Base-by-base conservation (phyloP, 306 rosid species). In the Betula pendula region DNA sequence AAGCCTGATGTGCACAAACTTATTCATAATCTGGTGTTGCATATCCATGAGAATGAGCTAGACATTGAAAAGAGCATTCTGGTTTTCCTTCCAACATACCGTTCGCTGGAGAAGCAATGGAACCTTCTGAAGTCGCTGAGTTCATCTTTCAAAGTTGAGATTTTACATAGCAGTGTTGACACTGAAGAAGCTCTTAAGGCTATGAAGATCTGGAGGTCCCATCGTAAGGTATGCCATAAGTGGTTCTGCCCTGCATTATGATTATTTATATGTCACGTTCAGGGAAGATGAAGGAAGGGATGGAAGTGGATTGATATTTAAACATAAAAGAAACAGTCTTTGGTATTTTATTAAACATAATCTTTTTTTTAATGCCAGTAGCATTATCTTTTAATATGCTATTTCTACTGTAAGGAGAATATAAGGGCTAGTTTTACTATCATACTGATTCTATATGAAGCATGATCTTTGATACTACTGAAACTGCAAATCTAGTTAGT, bases 41-140 rank as follows among this genome's bases (percentile, higher is more conserved):
- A 88, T 87, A 93, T 93, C 77, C 96, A 93, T 66, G 77, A 85
- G 73, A 82, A 83, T 24, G 98, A 93, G 76, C 81, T 86, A 67
- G 98, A 93, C 79, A 89, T 93, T 76, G 97, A 89, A 77, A 93
- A 88, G 89, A 84, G 98, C 88, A 91, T 93, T 77, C 81, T 93
- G 86, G 82, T 93, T 77, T 93, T 93, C 82, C 98, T 93, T 83
- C 98, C 98, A 40, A 93, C 98, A 40, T 93, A 93, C 85, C 58
- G 58, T 84, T 83, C 97, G 15, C 81, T 93, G 80, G 96, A 87
- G 88, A 84, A 84, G 81, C 98, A 93, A 81, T 89, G 97, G 96
- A 67, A 81, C 82, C 91, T 88, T 75, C 76, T 93, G 88, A 88
- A 77, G 85, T 89, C 93, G 8, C 84, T 87, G 69, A 88, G 75